These are phyloP conservation scores for Diaporthe amygdali DNA, from an alignment of 2,329 filamentous ascomycete genomes.

Conservation along the genomic window DNA sequence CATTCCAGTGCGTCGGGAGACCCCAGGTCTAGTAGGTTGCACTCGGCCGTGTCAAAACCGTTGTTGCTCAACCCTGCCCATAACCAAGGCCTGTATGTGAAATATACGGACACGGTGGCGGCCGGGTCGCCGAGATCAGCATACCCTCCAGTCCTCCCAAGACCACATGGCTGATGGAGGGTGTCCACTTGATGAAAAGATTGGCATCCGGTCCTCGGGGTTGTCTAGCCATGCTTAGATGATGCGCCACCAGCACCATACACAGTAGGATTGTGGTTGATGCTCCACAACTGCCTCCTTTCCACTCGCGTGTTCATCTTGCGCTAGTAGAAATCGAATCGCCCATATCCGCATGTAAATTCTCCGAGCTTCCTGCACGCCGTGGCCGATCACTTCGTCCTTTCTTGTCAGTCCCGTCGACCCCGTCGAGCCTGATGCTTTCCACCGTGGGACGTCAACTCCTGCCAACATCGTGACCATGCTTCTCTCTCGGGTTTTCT, in stretches of 20 bases:
- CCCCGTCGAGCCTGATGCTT: background rate
- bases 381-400: background rate
- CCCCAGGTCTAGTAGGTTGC: conserved; percentile 2
- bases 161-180: background rate
- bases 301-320: background rate
- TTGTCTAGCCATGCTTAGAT: background rate
- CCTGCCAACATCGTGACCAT: background rate
- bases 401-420: background rate
- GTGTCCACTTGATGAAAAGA: conserved; percentile 1
- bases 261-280: background rate
- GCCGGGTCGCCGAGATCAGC: background rate
- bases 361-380: conserved; percentile 7
- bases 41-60: background rate
- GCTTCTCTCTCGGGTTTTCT: conserved; percentile 6
- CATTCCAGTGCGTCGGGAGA: conserved; percentile 7
- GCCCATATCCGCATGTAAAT: conserved; percentile 14
- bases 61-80: background rate
- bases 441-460: background rate
- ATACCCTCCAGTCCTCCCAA: background rate
- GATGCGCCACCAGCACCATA: conserved; percentile 1
- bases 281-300: conserved; percentile 9
- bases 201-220: background rate
- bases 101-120: background rate
- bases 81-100: background rate
- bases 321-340: background rate